phyloP scores from a whole-genome alignment of 768 basidiomycete genomes.

The Neoboletus brunneissimus region DNA sequence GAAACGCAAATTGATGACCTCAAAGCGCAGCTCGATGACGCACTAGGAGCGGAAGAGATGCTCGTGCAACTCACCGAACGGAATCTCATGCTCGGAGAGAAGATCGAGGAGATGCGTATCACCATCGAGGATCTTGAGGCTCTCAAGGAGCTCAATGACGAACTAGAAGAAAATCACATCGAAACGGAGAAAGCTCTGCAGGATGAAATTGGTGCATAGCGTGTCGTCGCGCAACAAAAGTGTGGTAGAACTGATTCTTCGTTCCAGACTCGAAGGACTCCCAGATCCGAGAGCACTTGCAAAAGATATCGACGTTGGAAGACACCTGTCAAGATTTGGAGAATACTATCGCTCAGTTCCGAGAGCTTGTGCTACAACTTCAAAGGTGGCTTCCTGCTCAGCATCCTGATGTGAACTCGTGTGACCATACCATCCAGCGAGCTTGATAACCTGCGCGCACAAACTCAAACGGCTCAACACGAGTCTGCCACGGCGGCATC shows the following conservation, averaged over 20 bases:
- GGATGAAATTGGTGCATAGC: constrained; percentile 75
- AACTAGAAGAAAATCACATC: constrained; percentile 93
- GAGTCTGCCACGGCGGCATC: constrained; percentile 82
- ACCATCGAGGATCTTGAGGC: constrained; percentile 96
- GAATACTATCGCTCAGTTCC: constrained; percentile 84
- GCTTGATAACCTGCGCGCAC: constrained; percentile 75
- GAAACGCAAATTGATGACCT: constrained; percentile 92
- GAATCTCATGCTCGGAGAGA: constrained; percentile 91
- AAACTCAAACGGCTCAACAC: constrained; percentile 80
- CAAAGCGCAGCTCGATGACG: constrained; percentile 92
- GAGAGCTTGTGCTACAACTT: constrained; percentile 82
- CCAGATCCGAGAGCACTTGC: constrained; percentile 62
- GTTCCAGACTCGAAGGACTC: constrained; percentile 65
- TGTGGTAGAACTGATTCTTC: not conserved
- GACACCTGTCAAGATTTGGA: constrained; percentile 85
- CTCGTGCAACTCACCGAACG: constrained; percentile 93
- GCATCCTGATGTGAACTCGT: constrained; percentile 6
- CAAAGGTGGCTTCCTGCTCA: constrained; percentile 55
- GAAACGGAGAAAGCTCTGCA: constrained; percentile 91
- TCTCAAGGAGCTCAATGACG: constrained; percentile 93
- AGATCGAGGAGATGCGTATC: constrained; percentile 96
- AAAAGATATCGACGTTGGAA: constrained; percentile 67
- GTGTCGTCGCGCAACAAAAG: not conserved
- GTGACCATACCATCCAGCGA: constrained; percentile 53
- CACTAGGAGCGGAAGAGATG: constrained; percentile 94